A percentile compares a stretch with the other conserved stretches of the same genome.
These are phyloP conservation scores for Parsonsia alboflavescens DNA, from an alignment of 257 asterid genomes.

Conservation along the genomic window DNA sequence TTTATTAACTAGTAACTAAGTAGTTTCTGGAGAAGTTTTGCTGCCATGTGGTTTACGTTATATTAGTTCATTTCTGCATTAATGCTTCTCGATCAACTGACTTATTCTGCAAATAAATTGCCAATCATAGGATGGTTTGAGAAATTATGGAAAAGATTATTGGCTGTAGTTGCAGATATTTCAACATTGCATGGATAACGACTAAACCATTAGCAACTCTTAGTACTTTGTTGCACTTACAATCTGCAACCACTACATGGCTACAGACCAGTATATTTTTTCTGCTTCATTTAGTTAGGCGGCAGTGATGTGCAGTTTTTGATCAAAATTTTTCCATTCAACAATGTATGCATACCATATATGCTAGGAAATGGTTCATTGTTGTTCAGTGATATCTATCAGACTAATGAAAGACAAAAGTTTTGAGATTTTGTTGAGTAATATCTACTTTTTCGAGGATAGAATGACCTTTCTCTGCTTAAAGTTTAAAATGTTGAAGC, in stretches of 20 bases:
- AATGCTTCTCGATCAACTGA: background rate
- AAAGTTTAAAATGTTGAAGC: background rate
- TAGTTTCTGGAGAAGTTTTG: background rate
- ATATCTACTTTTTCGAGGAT: background rate
- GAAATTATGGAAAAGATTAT: background rate
- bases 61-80: background rate
- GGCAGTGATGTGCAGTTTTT: background rate
- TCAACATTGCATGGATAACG: background rate
- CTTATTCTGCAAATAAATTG: background rate
- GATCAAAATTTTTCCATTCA: background rate
- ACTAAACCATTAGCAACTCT: background rate
- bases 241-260: background rate
- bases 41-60: background rate
- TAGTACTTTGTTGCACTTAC: background rate
- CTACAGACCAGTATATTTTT: background rate
- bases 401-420: background rate
- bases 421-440: background rate
- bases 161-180: background rate
- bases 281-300: background rate
- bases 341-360: background rate
- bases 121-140: background rate
- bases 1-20: background rate
- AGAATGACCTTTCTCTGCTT: background rate
- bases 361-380: background rate
- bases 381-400: background rate